Evolutionary conservation across 805 yeast genomes (phyloP).

Genomic region (Sugiyamaella marilandica): DNA sequence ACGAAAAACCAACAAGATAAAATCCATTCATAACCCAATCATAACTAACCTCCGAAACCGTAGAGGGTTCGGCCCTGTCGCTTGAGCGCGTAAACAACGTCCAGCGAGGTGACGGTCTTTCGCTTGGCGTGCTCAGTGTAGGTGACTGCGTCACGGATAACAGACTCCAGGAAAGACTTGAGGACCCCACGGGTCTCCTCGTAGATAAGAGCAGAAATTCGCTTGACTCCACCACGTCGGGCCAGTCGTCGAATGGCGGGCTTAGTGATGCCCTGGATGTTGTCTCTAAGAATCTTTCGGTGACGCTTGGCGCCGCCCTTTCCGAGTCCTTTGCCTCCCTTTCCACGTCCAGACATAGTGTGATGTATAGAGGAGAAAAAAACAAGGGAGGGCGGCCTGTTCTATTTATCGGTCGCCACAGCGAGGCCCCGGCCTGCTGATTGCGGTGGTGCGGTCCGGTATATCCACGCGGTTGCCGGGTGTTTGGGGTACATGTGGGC

Average conservation of each 20-base stretch:
- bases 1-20: too few relatives aligned
- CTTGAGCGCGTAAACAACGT: conserved; percentile 98
- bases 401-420: background rate
- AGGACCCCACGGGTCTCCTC: conserved; percentile 98
- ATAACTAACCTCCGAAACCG: conserved; percentile 94
- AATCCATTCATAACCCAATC: conserved; percentile 3
- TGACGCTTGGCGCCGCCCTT: conserved; percentile 99
- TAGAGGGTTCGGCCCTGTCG: conserved; percentile 99
- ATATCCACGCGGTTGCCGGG: conserved; percentile 1
- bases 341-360: conserved; percentile 61
- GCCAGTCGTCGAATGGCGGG: conserved; percentile 99
- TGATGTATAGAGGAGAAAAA: background rate
- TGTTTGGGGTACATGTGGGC: background rate
- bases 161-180: conserved; percentile 92
- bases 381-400: conserved; percentile 1
- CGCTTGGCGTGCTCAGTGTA: conserved; percentile 99
- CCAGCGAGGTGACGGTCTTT: conserved; percentile 98
- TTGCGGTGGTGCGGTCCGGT: background rate
- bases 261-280: conserved; percentile 99
- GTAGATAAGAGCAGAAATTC: conserved; percentile 97
- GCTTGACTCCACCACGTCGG: conserved; percentile 99
- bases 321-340: conserved; percentile 99
- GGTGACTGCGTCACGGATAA: conserved; percentile 98
- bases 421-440: background rate
- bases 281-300: conserved; percentile 98